Evolutionary conservation across 192 early-diverging fungal genomes (phyloP), one percentile per base, ranked within the genome.

Genomic region (Oehlia diaphana): DNA sequence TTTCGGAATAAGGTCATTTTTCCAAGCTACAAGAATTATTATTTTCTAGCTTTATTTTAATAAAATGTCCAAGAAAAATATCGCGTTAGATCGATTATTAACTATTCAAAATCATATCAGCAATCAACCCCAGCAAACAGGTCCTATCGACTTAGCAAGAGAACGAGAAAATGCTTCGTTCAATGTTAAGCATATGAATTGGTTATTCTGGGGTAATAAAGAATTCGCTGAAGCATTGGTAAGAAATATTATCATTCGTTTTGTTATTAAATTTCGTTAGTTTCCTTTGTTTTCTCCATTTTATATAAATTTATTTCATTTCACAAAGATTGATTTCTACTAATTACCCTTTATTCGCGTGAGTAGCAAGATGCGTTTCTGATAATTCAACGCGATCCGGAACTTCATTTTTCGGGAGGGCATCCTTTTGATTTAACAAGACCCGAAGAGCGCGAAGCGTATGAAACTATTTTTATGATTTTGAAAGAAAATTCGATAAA

Each of bases 81-180:
- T 47, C 44, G 84, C 84, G 28, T 37, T 74, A 28, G 74, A 74
- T 28, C 85, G 86, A 73, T 81, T 87, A 13, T 70, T 71, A 28
- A 66, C 84, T 2, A 70, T 87, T 21, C 83, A 84, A 65, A 81
- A 83, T 37, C 86, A 87, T 64, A 67, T 86, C 31, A 85, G 79
- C 49, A 58, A 58, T 58, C 53, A 58, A 19, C 81, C 83, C 42
- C 74, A 81, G 39, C 80, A 84, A 31, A 87, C 87, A 5, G 87
- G 87, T 19, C 80, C 85, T 19, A 83, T 82, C n/a, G 88, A 89
- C 81, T 85, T 89, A 37, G 83, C 87, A 35, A 74, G 78, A 13
- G 90, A 91, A 77, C 81, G 90, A 33, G 87, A 87, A 50, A 84
- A 85, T 47, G 86, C 90, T 12, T 81, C 81, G 4, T 91, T 91